A percentile compares a stretch with the other conserved stretches of the same genome.
Conservation (phyloP, 2,329 filamentous ascomycete species). For the Phyllosticta paracitricarpa region DNA sequence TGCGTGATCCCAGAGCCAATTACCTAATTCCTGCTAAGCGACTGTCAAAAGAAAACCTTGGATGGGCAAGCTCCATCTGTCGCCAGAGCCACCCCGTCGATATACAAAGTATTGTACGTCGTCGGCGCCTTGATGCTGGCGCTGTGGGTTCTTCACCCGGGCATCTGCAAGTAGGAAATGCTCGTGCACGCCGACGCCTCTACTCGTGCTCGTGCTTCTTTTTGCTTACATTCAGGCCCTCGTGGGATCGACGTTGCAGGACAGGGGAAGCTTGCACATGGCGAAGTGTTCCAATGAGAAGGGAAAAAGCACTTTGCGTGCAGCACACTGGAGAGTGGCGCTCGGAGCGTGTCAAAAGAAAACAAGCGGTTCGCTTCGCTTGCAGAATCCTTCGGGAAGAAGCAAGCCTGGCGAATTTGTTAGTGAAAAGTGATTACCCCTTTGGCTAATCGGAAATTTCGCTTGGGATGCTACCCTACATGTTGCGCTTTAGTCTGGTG, state of each 20-base stretch:
- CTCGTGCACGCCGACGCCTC: neutral
- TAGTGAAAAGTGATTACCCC: neutral
- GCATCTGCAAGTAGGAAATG: neutral
- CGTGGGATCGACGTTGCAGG: neutral
- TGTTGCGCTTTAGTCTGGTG: neutral
- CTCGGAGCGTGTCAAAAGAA: neutral
- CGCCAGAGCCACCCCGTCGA: neutral
- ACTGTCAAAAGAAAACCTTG: neutral
- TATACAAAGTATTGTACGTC: neutral
- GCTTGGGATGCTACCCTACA: neutral
- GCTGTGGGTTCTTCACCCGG: constrained; percentile 5
- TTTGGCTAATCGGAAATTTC: neutral
- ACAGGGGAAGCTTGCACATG: neutral
- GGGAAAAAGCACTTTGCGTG: neutral
- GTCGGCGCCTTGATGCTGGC: neutral
- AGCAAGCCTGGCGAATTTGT: neutral
- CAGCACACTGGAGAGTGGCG: neutral
- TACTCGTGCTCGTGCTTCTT: neutral
- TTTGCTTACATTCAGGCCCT: neutral
- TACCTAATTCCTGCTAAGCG: neutral
- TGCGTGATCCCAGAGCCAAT: neutral
- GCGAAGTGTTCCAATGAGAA: neutral
- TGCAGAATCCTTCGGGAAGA: neutral
- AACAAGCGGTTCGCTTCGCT: neutral
- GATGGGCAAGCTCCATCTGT: neutral